Evolutionary conservation across 2,329 filamentous ascomycete genomes (phyloP).

Genomic region (Fusarium sp.): DNA sequence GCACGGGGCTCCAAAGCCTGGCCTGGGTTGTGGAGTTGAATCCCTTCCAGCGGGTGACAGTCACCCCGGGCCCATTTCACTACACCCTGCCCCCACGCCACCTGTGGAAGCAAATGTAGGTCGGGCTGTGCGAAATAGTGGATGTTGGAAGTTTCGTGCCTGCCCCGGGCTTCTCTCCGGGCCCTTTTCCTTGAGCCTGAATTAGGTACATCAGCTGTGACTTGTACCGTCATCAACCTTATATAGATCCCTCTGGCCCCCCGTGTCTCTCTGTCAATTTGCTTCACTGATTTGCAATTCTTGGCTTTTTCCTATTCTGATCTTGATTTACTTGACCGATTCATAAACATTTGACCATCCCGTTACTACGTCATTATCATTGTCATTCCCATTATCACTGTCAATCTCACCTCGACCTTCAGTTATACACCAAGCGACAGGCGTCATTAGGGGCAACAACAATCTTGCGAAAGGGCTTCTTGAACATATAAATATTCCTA

Average conservation of each 20-base stretch:
- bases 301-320: conserved; percentile 21
- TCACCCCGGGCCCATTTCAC: conserved; percentile 36
- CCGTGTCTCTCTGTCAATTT: conserved; percentile 19
- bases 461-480: background rate
- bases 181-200: conserved; percentile 37
- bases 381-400: conserved; percentile 29
- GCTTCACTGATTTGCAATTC: conserved; percentile 16
- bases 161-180: conserved; percentile 46
- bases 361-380: conserved; percentile 28
- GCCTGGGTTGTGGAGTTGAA: background rate
- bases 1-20: conserved; percentile 2
- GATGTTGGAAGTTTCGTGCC: conserved; percentile 29
- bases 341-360: conserved; percentile 15
- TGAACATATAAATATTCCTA: conserved; percentile 2
- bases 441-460: conserved; percentile 21
- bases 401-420: conserved; percentile 18
- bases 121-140: conserved; percentile 28
- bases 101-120: conserved; percentile 25
- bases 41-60: conserved; percentile 24
- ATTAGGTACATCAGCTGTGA: conserved; percentile 34
- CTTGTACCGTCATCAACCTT: conserved; percentile 43
- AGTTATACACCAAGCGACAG: conserved; percentile 26
- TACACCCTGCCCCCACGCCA: conserved; percentile 42
- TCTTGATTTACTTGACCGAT: conserved; percentile 14
- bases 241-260: conserved; percentile 43